Evolutionary conservation across 2,329 filamentous ascomycete genomes (phyloP), one percentile per base, ranked within the genome.

Genomic region (Chrysoporthe deuterocubensis): DNA sequence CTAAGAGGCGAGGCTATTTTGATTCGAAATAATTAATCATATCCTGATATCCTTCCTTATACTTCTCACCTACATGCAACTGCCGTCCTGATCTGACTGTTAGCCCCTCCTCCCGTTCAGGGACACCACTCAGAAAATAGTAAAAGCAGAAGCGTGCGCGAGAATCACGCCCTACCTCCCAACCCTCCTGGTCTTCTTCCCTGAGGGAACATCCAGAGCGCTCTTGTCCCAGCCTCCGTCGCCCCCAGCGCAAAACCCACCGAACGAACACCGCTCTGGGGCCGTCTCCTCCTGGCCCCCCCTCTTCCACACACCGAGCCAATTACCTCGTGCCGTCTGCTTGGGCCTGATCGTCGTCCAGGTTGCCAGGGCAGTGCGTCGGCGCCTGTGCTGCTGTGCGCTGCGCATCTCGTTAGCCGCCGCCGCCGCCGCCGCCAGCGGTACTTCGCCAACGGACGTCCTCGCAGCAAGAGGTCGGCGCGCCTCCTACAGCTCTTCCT

Each of bases 361-460:
- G 50, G 16, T 21, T 32, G 14, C 50, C 50, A 32, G 26, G 4
- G 26, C 21, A 32, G 21, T 54, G 26, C 26, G 26, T 54, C 50
- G 21, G 50, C 50, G 21, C 26, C 50, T 34, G 50, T 54, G 50
- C 46, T 48, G 18, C 46, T 21, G 46, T 21, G 46, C 46, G 46
- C 50, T 34, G 50, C 13, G 21, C 26, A 32, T 60, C 57, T 52
- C 62, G 61, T 63, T 63, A 66, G 44, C 63, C 64, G 64, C 64
- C 60, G 46, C 52, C 26, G 26, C 26, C 26, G 26, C 26, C 26
- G 26, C 26, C 26, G 26, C 26, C 26, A 26, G 26, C 64, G 67
- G 64, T 60, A 42, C 46, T 44, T 56, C 48, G 64, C 64, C 67
- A 62, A 58, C 64, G 52, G 43, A 52, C 64, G 59, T 56, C 43